phyloP scores from a whole-genome alignment of 1,139 yeast genomes.

The Pichia sp. region DNA sequence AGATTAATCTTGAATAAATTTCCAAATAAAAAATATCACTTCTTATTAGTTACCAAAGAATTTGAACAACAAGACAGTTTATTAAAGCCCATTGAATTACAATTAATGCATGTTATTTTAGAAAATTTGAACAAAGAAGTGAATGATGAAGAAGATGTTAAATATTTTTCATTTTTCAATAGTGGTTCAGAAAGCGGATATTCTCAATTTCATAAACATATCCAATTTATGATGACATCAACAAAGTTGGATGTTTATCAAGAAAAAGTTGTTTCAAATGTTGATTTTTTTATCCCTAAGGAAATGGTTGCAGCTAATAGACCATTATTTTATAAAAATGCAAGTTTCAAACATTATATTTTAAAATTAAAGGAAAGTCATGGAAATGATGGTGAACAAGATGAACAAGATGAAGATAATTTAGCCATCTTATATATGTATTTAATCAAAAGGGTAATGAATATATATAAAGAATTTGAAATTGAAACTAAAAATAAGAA shows the following conservation, averaged over 20 bases:
- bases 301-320: conserved; percentile 34
- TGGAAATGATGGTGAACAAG: conserved; percentile 28
- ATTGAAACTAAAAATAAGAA: conserved; percentile 15
- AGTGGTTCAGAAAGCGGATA: conserved; percentile 88
- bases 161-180: conserved; percentile 77
- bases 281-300: conserved; percentile 50
- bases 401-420: conserved; percentile 40
- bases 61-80: conserved; percentile 70
- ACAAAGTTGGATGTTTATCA: conserved; percentile 53
- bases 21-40: conserved; percentile 76
- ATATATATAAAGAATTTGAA: conserved; percentile 52
- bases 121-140: conserved; percentile 28
- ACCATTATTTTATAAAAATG: conserved; percentile 53
- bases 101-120: conserved; percentile 51
- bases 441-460: conserved; percentile 63
- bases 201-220: conserved; percentile 86
- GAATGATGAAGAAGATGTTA: conserved; percentile 26
- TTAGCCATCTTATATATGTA: conserved; percentile 63
- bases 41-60: conserved; percentile 67
- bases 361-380: conserved; percentile 51
- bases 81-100: conserved; percentile 60
- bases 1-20: conserved; percentile 74
- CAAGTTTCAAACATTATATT: conserved; percentile 81
- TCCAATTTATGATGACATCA: conserved; percentile 78
- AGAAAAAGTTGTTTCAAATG: conserved; percentile 41